Evolutionary conservation across 371 early-diverging fungal genomes (phyloP).

Genomic region (Phascolomyces articulosus): DNA sequence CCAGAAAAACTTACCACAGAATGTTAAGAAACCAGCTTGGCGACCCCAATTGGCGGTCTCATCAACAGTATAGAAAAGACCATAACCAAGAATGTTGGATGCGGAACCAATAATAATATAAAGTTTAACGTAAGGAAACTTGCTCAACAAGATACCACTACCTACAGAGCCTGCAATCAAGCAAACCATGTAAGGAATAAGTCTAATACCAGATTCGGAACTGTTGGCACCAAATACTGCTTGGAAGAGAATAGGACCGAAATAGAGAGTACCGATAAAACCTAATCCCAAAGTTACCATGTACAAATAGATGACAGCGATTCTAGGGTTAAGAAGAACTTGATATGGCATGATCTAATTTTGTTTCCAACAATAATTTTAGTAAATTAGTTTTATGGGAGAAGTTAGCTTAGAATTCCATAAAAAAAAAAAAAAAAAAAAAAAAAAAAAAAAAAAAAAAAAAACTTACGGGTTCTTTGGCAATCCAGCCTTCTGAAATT

Average conservation of each 20-base stretch:
- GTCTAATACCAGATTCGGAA: conserved; percentile 40
- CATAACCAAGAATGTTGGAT: conserved; percentile 40
- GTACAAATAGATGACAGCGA: conserved; percentile 12
- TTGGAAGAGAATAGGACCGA: conserved; percentile 67
- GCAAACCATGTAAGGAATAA: conserved; percentile 48
- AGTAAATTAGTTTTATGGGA: no score
- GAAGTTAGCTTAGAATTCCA: no score
- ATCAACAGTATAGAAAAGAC: conserved; percentile 42
- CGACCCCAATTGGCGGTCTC: conserved; percentile 34
- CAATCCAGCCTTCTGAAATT: conserved; percentile 19
- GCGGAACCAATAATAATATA: conserved; percentile 34
- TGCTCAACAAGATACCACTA: conserved; percentile 27
- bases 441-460: neutral
- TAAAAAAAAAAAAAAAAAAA: no score
- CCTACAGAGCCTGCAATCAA: conserved; percentile 43
- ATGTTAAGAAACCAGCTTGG: conserved; percentile 45
- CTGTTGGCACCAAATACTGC: conserved; percentile 44
- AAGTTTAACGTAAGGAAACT: conserved; percentile 30
- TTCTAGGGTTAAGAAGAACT: conserved; percentile 9
- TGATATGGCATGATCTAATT: conserved; percentile 15
- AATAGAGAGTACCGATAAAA: conserved; percentile 73
- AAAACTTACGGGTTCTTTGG: conserved; percentile 14
- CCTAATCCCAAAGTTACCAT: conserved; percentile 67
- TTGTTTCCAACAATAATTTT: no score
- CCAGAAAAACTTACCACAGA: conserved; percentile 23